Percentiles rank a stretch among this genome's conserved stretches.
phyloP scores from a whole-genome alignment of 148 eudicot species.

The Rhododendron williamsianum region DNA sequence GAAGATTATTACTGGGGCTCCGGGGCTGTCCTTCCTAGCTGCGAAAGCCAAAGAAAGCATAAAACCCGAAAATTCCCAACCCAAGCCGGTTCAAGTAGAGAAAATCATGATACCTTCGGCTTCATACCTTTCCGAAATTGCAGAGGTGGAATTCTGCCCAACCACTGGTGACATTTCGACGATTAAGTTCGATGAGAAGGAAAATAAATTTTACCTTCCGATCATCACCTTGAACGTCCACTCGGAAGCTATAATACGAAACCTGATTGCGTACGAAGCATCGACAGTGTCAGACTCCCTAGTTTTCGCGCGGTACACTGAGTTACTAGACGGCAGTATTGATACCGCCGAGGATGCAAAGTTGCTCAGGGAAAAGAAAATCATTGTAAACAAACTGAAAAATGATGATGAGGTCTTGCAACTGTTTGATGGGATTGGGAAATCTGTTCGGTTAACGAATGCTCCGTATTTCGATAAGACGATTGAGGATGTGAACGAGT shows the following conservation, averaged over 20 bases:
- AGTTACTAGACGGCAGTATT: slow-evolving; percentile 41
- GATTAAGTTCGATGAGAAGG: neutral
- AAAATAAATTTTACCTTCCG: slow-evolving; percentile 9
- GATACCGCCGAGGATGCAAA: slow-evolving; percentile 29
- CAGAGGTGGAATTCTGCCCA: slow-evolving; percentile 27
- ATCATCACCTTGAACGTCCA: slow-evolving; percentile 1
- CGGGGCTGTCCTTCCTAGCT: slow-evolving; percentile 11
- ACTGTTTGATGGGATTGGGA: slow-evolving; percentile 46
- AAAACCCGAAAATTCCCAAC: neutral
- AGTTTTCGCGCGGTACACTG: slow-evolving; percentile 33
- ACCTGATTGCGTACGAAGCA: slow-evolving; percentile 39
- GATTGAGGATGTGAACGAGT: slow-evolving; percentile 27
- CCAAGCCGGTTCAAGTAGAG: slow-evolving; percentile 12
- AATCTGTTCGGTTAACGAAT: slow-evolving; percentile 20
- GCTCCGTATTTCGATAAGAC: slow-evolving; percentile 24
- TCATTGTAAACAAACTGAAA: slow-evolving; percentile 22
- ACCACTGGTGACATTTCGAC: slow-evolving; percentile 1
- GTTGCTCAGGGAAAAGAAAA: slow-evolving; percentile 24
- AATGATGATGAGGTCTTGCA: slow-evolving; percentile 25
- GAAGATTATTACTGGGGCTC: slow-evolving; percentile 4
- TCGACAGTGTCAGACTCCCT: slow-evolving; percentile 12
- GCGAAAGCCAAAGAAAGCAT: neutral
- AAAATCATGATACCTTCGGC: slow-evolving; percentile 49
- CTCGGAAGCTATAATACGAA: slow-evolving; percentile 12
- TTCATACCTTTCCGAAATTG: slow-evolving; percentile 12